Evolutionary conservation across 768 basidiomycete genomes (phyloP).

Genomic region (Crassisporium funariophilum): DNA sequence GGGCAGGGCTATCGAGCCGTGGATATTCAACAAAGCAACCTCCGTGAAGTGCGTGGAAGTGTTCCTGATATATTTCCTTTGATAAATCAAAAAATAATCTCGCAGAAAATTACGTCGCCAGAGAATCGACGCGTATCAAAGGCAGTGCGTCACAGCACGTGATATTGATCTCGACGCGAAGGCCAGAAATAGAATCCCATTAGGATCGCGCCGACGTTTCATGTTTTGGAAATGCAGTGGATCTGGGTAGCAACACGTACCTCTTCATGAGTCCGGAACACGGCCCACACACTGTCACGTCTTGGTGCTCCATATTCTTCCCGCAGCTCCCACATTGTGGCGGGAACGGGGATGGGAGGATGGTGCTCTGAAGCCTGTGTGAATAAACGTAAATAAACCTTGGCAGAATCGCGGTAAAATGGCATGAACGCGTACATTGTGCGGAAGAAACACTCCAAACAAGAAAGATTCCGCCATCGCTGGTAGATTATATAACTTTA

Average conservation of each 20-base stretch:
- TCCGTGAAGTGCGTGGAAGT: slow-evolving; percentile 35
- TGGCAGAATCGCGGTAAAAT: slow-evolving; percentile 12
- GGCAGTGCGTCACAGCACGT: slow-evolving; percentile 32
- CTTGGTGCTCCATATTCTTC: slow-evolving; percentile 30
- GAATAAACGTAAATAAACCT: slow-evolving; percentile 19
- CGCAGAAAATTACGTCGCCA: too few relatives aligned
- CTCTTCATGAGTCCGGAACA: slow-evolving; percentile 63
- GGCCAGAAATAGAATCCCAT: slow-evolving; percentile 5
- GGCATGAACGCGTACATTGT: slow-evolving; percentile 30
- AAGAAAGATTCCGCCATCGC: slow-evolving; percentile 37
- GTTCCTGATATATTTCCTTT: slow-evolving; percentile 18
- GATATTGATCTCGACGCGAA: slow-evolving; percentile 20
- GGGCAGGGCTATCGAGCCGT: slow-evolving; percentile 11
- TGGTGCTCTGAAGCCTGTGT: slow-evolving; percentile 16
- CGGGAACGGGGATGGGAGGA: slow-evolving; percentile 34
- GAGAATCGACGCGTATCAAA: background rate
- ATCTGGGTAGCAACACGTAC: slow-evolving; percentile 37
- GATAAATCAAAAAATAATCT: background rate
- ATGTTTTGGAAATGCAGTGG: slow-evolving; percentile 1
- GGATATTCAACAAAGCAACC: slow-evolving; percentile 14
- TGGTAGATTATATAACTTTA: slow-evolving; percentile 43
- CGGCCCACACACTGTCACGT: slow-evolving; percentile 50
- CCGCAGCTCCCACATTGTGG: slow-evolving; percentile 51
- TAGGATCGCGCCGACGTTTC: background rate
- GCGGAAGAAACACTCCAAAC: slow-evolving; percentile 41